These are phyloP conservation scores for Exserohilum rostratum DNA, from an alignment of 2,329 filamentous ascomycete species.

Conservation along the genomic window DNA sequence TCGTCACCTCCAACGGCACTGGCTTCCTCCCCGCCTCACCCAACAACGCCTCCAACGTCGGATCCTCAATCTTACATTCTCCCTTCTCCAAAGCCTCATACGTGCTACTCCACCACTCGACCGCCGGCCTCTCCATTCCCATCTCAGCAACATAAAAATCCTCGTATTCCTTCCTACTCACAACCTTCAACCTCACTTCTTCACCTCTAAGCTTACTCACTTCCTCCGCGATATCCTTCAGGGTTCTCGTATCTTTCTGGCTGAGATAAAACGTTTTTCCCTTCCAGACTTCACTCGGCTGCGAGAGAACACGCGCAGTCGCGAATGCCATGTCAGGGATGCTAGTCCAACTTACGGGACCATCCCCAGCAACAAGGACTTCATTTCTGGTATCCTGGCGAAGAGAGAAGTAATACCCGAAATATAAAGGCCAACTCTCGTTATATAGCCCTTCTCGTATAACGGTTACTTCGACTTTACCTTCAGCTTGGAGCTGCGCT, in stretches of 20 bases:
- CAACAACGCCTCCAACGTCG: conserved; percentile 50
- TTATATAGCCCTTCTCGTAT: conserved; percentile 55
- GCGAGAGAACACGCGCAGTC: conserved; percentile 50
- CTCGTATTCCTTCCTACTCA: conserved; percentile 50
- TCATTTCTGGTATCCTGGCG: conserved; percentile 46
- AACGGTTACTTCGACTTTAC: conserved; percentile 41
- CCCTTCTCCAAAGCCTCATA: conserved; percentile 53
- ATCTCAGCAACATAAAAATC: conserved; percentile 48
- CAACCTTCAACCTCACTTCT: conserved; percentile 46
- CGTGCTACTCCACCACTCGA: conserved; percentile 56
- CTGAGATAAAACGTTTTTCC: conserved; percentile 51
- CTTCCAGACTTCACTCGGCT: conserved; percentile 36
- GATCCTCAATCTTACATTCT: conserved; percentile 52
- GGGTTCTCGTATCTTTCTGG: conserved; percentile 32
- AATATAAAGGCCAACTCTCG: conserved; percentile 56
- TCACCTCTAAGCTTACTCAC: conserved; percentile 35
- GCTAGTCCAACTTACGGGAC: conserved; percentile 52
- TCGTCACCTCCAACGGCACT: conserved; percentile 48
- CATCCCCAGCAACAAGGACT: conserved; percentile 51
- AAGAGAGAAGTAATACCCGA: conserved; percentile 51
- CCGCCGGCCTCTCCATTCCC: conserved; percentile 43
- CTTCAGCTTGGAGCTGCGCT: conserved; percentile 29
- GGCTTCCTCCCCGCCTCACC: conserved; percentile 43
- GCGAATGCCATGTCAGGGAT: conserved; percentile 54
- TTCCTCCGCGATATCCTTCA: conserved; percentile 40